A percentile compares a stretch with the other conserved stretches of the same genome.
These are phyloP conservation scores for Alternaria ventricosa DNA, from an alignment of 2,329 filamentous ascomycete genomes.

Conservation along the genomic window DNA sequence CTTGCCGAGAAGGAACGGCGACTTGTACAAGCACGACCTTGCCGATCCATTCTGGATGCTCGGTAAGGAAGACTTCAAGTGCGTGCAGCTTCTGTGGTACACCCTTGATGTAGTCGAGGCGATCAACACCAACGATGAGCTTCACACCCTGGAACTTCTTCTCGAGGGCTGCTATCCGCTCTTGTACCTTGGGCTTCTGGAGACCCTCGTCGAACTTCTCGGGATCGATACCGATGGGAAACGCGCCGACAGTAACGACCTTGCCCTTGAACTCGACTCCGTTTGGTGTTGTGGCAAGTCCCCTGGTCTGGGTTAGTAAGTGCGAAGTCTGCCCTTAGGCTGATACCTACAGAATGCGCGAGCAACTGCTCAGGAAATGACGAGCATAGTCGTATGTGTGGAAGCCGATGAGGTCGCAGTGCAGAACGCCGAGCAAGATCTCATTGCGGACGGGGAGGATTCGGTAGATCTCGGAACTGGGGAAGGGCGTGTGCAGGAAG, in stretches of 20 bases:
- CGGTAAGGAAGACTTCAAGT: constrained; percentile 93
- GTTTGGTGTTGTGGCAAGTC: constrained; percentile 83
- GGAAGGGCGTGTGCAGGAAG: constrained; percentile 97
- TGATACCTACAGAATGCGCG: constrained; percentile 76
- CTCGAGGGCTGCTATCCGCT: constrained; percentile 82
- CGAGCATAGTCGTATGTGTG: constrained; percentile 99
- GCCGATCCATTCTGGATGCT: constrained; percentile 97
- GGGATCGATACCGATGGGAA: constrained; percentile 96
- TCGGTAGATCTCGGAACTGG: constrained; percentile 94
- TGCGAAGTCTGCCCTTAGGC: neutral
- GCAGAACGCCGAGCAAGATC: constrained; percentile 83
- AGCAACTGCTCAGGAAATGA: constrained; percentile 95
- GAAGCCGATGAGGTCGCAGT: constrained; percentile 96
- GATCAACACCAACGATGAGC: constrained; percentile 94
- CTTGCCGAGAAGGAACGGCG: constrained; percentile 90
- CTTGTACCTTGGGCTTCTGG: constrained; percentile 82
- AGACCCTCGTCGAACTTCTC: constrained; percentile 94
- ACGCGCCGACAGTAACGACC: constrained; percentile 89
- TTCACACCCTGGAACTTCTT: constrained; percentile 96
- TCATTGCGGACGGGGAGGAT: constrained; percentile 92
- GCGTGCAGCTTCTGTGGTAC: constrained; percentile 97
- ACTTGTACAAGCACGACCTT: constrained; percentile 97
- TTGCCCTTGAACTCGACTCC: constrained; percentile 90
- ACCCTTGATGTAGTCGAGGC: constrained; percentile 98
- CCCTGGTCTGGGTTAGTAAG: constrained; percentile 47